Evolutionary conservation across 768 basidiomycete species (phyloP).

Genomic region (Suillus lakei): DNA sequence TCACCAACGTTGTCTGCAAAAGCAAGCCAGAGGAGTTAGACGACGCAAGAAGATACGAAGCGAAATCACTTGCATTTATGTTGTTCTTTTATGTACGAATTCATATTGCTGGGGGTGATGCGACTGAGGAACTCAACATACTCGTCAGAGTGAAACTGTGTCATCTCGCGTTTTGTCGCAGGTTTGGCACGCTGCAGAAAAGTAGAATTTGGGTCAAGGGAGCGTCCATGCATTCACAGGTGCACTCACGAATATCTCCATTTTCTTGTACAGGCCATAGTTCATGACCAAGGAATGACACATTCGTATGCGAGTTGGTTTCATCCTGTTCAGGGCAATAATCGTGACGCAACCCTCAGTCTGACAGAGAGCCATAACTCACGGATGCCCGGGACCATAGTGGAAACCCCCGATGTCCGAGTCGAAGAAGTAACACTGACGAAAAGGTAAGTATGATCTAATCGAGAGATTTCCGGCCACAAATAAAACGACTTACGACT

Average conservation of each 20-base stretch:
- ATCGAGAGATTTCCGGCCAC: conserved; percentile 5
- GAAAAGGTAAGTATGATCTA: conserved; percentile 12
- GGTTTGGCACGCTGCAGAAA: conserved; percentile 89
- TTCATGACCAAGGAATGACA: conserved; percentile 99
- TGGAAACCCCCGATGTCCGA: conserved; percentile 99
- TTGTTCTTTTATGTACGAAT: conserved; percentile 90
- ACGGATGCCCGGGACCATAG: conserved; percentile 98
- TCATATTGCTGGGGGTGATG: conserved; percentile 96
- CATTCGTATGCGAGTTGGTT: conserved; percentile 98
- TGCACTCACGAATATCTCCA: conserved; percentile 97
- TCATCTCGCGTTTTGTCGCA: conserved; percentile 99
- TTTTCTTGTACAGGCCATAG: conserved; percentile 98
- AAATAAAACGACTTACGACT: conserved; percentile 62
- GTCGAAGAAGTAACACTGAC: conserved; percentile 98
- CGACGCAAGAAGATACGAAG: background rate
- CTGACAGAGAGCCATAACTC: conserved; percentile 30
- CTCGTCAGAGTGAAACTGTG: conserved; percentile 98
- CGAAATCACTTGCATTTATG: conserved; percentile 78
- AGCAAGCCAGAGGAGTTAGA: conserved; percentile 2
- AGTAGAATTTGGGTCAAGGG: conserved; percentile 5
- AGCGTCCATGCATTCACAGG: conserved; percentile 1
- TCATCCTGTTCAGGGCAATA: conserved; percentile 65
- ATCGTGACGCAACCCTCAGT: conserved; percentile 8
- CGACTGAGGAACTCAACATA: conserved; percentile 96
- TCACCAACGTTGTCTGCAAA: conserved; percentile 92